These are phyloP conservation scores for Tetrahymena elliotti DNA, from an alignment of 73 alveolate species.

Conservation along the genomic window DNA sequence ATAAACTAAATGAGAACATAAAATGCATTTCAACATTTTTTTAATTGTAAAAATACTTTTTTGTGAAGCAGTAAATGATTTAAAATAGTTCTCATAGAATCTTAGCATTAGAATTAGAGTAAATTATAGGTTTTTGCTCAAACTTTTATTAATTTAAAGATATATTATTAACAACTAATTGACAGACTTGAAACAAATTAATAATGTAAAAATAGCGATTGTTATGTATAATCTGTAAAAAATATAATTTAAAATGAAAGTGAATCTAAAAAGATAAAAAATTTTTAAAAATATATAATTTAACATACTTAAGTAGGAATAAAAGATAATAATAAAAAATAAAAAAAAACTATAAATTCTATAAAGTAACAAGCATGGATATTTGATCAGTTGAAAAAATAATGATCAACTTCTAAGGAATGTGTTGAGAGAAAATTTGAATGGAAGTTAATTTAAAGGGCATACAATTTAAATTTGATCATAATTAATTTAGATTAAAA, in stretches of 20 bases:
- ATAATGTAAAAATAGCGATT: neutral
- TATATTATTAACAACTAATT: neutral
- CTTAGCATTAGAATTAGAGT: neutral
- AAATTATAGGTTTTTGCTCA: neutral
- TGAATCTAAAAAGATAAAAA: too few relatives aligned
- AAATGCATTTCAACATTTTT: neutral
- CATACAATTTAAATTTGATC: too few relatives aligned
- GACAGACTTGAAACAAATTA: neutral
- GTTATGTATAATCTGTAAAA: neutral
- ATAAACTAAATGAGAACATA: neutral
- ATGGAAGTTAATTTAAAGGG: too few relatives aligned
- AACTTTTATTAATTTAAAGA: neutral
- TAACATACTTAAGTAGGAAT: neutral
- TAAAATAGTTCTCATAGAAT: too few relatives aligned
- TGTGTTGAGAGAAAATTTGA: neutral
- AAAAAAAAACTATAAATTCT: too few relatives aligned
- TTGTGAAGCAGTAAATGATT: neutral
- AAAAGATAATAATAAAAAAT: too few relatives aligned
- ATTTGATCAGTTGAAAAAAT: too few relatives aligned
- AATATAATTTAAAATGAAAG: too few relatives aligned
- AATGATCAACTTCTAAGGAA: neutral
- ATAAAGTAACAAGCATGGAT: too few relatives aligned
- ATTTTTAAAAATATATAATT: too few relatives aligned
- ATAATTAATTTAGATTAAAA: neutral
- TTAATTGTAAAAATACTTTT: too few relatives aligned